phyloP scores from a whole-genome alignment of 2,329 filamentous ascomycete species.

The Monosporascus sp. region DNA sequence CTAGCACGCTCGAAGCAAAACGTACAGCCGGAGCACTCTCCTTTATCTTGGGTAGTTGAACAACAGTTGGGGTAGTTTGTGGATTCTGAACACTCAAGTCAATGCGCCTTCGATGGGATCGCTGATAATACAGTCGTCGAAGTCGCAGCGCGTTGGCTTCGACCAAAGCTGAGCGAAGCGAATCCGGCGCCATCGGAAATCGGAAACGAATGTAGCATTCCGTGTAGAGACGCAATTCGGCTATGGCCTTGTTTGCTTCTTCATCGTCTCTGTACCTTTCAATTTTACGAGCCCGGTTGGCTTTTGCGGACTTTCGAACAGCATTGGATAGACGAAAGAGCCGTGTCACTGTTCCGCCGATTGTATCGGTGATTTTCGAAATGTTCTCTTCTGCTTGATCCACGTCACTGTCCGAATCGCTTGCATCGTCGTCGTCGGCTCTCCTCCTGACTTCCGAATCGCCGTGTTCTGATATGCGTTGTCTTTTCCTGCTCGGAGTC shows the following conservation, averaged over 20 bases:
- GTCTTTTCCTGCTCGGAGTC: constrained; percentile 11
- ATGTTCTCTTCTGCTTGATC: constrained; percentile 20
- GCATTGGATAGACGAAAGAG: constrained; percentile 25
- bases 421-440: constrained; percentile 7
- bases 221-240: constrained; percentile 23
- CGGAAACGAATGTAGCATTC: constrained; percentile 23
- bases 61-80: background rate
- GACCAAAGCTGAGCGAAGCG: constrained; percentile 16
- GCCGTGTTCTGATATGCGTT: constrained; percentile 1
- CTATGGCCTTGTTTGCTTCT: constrained; percentile 22
- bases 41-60: constrained; percentile 8
- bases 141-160: constrained; percentile 15
- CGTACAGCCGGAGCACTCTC: constrained; percentile 6
- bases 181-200: constrained; percentile 18
- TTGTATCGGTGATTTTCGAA: constrained; percentile 15
- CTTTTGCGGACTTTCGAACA: constrained; percentile 21
- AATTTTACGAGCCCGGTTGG: constrained; percentile 16
- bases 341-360: constrained; percentile 22
- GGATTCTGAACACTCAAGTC: constrained; percentile 9
- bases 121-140: constrained; percentile 15
- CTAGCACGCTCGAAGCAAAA: constrained; percentile 3
- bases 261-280: constrained; percentile 20
- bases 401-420: constrained; percentile 8
- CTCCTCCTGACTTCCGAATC: background rate
- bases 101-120: constrained; percentile 11